Evolutionary conservation across 2,329 filamentous ascomycete genomes (phyloP), one percentile per base, ranked within the genome.

Genomic region (Lachnellula subtilissima): DNA sequence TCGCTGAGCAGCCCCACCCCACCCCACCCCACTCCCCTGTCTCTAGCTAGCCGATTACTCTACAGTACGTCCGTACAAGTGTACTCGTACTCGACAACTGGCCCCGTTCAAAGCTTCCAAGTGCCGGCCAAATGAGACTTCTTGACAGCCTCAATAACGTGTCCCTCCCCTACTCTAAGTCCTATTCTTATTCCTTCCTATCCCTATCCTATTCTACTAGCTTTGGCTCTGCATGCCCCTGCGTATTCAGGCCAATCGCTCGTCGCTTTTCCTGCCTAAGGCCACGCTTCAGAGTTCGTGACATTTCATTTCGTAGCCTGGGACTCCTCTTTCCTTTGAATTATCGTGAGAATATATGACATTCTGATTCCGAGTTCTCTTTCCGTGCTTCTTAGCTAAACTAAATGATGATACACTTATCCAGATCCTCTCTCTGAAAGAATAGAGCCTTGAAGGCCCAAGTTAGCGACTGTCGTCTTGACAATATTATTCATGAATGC

Each of bases 41-140:
- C 17, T 40, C 37, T 40, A 17, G 12, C 37, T 39, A 8, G 2
- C 37, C 11, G 14, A 39, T 2, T 39, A 17, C 14, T 39, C n/a
- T 17, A 5, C 19, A n/a, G n/a, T n/a, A n/a, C n/a, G n/a, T n/a
- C n/a, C n/a, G 19, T 19, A 19, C 12, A 14, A 17, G 37, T 22
- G 22, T 22, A 11, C 15, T 39, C 36, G 36, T 39, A 39, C 40
- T 22, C 22, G 11, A n/a, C 36, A 12, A 47, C 14, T 48, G 49
- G 45, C 42, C 48, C 52, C 54, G 55, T 55, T 36, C 48, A 56
- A 49, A 63, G 52, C 54, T 11, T 22, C n/a, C 57, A 61, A 62
- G 50, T 62, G 58, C 61, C 61, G 61, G 55, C 54, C 61, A 59
- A 59, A 62, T 64, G 51, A 59, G 5, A 52, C 50, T 7, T 17